Evolutionary conservation across 2,329 filamentous ascomycete species (phyloP), one percentile per base, ranked within the genome.

Genomic region (Rutstroemia sp.): DNA sequence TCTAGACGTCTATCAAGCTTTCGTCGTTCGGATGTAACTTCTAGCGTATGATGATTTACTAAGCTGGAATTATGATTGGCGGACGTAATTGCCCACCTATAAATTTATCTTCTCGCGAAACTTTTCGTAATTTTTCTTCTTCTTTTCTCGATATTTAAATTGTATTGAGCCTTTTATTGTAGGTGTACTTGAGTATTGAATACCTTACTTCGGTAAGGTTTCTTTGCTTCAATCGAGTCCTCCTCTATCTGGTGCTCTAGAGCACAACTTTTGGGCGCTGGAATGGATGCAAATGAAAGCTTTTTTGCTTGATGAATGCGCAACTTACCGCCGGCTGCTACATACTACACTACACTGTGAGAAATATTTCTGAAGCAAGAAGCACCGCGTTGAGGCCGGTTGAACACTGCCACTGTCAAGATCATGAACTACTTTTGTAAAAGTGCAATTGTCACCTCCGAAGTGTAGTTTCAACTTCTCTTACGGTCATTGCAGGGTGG

Each of bases 191-290:
- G 80, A 70, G 74, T 75, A 61, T 51, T 59, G 70, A 37, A 55
- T 6, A 23, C 66, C 58, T 67, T 71, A 68, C 72, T 69, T 68
- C 67, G 62, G 65, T 65, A 67, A 67, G 66, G 59, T 45, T 45
- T 23, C 50, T 55, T 39, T 44, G 46, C 41, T 42, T 75, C 74
- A 72, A 71, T 85, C 80, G 78, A 83, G 81, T 82, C 76, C 76
- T 80, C 81, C 83, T 86, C 83, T 86, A 86, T 86, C 82, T 81
- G 84, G 80, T 85, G 81, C 76, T 78, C 83, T 67, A 85, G 83
- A 86, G 70, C 62, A 69, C 63, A 76, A 53, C 52, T 70, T 65
- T 68, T 71, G 67, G 71, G 82, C 82, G 79, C 82, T 81, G 82
- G 83, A 84, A 83, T 86, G 83, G 83, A 86, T 84, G 81, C 81